phyloP scores from a whole-genome alignment of 495 filamentous ascomycete species.

The Talaromyces nanjingensis region DNA sequence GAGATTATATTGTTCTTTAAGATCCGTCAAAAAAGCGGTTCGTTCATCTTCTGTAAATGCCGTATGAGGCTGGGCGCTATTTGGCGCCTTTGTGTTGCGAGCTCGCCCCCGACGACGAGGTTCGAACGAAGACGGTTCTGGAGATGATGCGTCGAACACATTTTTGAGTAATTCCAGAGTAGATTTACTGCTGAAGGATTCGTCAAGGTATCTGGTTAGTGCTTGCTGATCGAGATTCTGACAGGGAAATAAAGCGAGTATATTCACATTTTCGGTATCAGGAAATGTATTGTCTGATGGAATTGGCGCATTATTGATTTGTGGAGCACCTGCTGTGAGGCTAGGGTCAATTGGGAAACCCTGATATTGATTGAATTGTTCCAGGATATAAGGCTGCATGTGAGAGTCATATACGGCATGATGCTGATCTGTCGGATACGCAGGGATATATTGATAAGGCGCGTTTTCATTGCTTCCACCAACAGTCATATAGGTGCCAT shows the following conservation, averaged over 20 bases:
- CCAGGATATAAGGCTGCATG: not conserved
- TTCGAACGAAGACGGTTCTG: not conserved
- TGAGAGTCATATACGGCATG: constrained; percentile 2
- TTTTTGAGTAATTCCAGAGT: not conserved
- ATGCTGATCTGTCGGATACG: constrained; percentile 1
- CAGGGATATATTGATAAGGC: not conserved
- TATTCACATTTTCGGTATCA: constrained; percentile 1
- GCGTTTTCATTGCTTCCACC: not conserved
- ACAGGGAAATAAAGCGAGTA: constrained; percentile 2
- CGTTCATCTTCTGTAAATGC: constrained; percentile 1
- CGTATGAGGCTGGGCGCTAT: not conserved
- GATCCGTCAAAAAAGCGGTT: not conserved
- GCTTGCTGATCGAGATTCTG: constrained; percentile 1
- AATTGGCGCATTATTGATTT: not conserved
- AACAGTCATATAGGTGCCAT: not conserved
- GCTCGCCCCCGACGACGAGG: not conserved
- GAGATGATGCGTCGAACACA: not conserved
- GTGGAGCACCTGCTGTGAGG: not conserved
- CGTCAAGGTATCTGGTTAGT: not conserved
- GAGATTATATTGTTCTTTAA: not conserved
- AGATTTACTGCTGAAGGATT: not conserved
- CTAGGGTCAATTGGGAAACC: constrained; percentile 7
- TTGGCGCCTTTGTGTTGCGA: not conserved
- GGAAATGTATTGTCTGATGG: not conserved
- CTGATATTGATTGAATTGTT: constrained; percentile 3